Base-by-base conservation (phyloP, 2,329 filamentous ascomycete genomes). In the Stagonosporopsis cucurbitacearum region DNA sequence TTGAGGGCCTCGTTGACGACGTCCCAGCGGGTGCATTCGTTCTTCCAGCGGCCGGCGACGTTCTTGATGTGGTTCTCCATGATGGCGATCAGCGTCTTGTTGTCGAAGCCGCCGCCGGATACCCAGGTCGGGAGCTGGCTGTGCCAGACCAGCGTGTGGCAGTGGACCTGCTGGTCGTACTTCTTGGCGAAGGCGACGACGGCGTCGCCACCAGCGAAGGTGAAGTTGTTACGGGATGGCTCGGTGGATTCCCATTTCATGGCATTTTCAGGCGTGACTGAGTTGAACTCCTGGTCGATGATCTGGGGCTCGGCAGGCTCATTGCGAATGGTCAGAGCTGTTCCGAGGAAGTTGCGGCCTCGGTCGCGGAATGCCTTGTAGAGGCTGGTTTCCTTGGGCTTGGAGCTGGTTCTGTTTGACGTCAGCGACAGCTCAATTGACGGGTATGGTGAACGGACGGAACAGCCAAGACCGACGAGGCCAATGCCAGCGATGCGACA, bases 101-200 rank as follows among this genome's bases (percentile, higher is more conserved):
- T 78, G 60, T 76, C 69, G 33, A 73, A 73, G 6, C 67, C 66
- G 33, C 75, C 75, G 9, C 64, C 60, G 1, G 67, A 69, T 5
- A 78, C 73, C 77, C 77, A 79, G 13, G 49, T 54, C 0, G 77
- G 76, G 13, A 78, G 65, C 44, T 78, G 76, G 35, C 64, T 72
- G 62, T 78, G 70, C 77, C 77, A 79, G 3, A 79, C 75, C 5
- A 78, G 64, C 8, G 63, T 77, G 58, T 79, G 77, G 69, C 77
- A 79, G 41, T 75, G 66, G 6, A 74, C 55, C 12, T 68, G 56
- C 42, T 74, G 68, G 25, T 71, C 66, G 59, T 78, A 72, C 45
- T 70, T 65, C 42, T 62, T 61, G 0, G 76, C 75, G 30, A 74
- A 73, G 11, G 71, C 63, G 20, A 68, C 67, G 40, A 75, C 69